Evolutionary conservation across 2,329 filamentous ascomycete species (phyloP).

Genomic region (Zymoseptoria crescenta): DNA sequence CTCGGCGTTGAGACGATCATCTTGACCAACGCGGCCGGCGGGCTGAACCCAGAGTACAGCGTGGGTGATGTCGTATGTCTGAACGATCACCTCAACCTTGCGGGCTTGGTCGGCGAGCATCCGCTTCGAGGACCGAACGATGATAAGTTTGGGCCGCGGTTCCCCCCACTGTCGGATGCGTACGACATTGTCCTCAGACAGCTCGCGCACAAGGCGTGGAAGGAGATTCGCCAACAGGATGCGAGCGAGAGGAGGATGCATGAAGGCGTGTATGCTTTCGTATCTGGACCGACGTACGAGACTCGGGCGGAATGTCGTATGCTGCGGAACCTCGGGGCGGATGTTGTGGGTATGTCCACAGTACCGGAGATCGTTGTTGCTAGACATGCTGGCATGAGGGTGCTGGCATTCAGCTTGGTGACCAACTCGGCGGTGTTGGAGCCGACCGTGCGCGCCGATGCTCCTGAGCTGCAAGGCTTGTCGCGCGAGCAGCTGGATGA

Average conservation of each 20-base stretch:
- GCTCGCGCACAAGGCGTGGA: constrained; percentile 51
- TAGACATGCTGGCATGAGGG: constrained; percentile 54
- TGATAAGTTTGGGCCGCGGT: constrained; percentile 55
- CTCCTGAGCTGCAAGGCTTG: constrained; percentile 45
- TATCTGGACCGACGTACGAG: constrained; percentile 57
- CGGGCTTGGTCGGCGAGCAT: constrained; percentile 53
- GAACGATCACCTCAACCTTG: constrained; percentile 59
- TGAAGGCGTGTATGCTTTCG: constrained; percentile 60
- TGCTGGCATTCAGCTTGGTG: constrained; percentile 58
- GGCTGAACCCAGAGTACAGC: constrained; percentile 54
- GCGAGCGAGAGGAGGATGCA: constrained; percentile 47
- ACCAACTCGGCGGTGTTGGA: constrained; percentile 57
- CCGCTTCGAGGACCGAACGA: constrained; percentile 56
- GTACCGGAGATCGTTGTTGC: constrained; percentile 62
- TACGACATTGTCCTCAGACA: constrained; percentile 56
- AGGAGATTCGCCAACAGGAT: constrained; percentile 37
- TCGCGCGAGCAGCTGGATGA: constrained; percentile 45
- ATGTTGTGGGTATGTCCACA: constrained; percentile 64
- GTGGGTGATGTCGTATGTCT: constrained; percentile 59
- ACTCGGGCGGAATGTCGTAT: constrained; percentile 58
- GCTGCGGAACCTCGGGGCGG: constrained; percentile 53
- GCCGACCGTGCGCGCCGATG: constrained; percentile 51
- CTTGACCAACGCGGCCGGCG: constrained; percentile 61
- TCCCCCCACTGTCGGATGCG: constrained; percentile 57
- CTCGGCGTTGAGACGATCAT: constrained; percentile 54